These are phyloP conservation scores for Metarhizium album DNA, from an alignment of 2,329 filamentous ascomycete genomes.

Conservation along the genomic window DNA sequence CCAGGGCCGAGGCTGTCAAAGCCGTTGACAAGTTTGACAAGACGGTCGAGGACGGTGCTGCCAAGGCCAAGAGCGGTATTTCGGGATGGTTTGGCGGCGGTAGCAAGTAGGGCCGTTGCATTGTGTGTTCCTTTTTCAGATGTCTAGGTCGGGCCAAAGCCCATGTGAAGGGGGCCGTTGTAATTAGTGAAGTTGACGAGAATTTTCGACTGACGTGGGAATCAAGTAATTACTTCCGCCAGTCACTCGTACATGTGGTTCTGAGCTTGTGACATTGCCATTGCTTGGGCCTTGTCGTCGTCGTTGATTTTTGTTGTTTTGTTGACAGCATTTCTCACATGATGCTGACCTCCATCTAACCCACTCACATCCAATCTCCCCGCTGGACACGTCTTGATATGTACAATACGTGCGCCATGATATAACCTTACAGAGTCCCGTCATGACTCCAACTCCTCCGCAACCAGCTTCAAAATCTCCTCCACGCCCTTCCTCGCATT, in stretches of 20 bases:
- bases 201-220: neutral
- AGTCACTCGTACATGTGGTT: neutral
- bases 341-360: neutral
- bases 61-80: constrained; percentile 74
- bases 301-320: no score
- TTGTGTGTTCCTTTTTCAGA: neutral
- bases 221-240: neutral
- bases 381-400: neutral
- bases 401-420: neutral
- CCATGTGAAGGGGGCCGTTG: neutral
- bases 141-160: neutral
- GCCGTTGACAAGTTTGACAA: constrained; percentile 77
- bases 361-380: neutral
- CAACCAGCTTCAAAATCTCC: constrained; percentile 74
- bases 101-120: constrained; percentile 17
- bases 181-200: neutral
- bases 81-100: constrained; percentile 80
- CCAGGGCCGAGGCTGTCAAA: constrained; percentile 52
- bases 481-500: constrained; percentile 67
- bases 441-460: constrained; percentile 31
- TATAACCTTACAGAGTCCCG: neutral
- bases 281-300: no score
- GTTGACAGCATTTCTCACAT: neutral
- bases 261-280: neutral
- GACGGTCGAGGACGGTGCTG: constrained; percentile 65